Conservation (phyloP, 2,329 filamentous ascomycete species). For the Fusarium burgessii region DNA sequence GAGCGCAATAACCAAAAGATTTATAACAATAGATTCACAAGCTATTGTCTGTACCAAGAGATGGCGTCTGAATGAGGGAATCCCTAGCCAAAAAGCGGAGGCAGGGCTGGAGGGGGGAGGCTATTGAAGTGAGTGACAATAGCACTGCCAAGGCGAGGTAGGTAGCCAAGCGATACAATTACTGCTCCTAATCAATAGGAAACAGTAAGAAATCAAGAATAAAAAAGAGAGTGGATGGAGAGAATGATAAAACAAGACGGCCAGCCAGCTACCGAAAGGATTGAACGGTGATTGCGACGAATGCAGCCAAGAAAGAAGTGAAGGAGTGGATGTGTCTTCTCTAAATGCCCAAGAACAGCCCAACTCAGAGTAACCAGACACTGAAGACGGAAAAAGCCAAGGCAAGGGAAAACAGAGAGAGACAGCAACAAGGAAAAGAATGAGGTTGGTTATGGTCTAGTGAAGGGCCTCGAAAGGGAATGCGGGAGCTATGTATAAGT, state of each 20-base stretch:
- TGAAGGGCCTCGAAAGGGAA: constrained; percentile 42
- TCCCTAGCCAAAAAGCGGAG: constrained; percentile 28
- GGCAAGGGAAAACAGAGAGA: constrained; percentile 1
- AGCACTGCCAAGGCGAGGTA: constrained; percentile 37
- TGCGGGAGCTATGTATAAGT: constrained; percentile 45
- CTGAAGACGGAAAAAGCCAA: constrained; percentile 33
- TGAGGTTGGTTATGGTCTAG: constrained; percentile 24
- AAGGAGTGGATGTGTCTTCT: constrained; percentile 20
- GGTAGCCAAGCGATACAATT: constrained; percentile 27
- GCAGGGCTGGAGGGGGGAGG: constrained; percentile 27
- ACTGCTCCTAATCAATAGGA: constrained; percentile 29
- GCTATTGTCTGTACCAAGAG: constrained; percentile 32
- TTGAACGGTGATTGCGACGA: constrained; percentile 46
- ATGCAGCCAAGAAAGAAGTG: constrained; percentile 26
- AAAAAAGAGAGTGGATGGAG: constrained; percentile 13
- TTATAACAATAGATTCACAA: constrained; percentile 32
- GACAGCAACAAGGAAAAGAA: constrained; percentile 6
- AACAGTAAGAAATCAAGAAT: constrained; percentile 1
- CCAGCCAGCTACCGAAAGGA: constrained; percentile 51
- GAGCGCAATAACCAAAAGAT: constrained; percentile 1
- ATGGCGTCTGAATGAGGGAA: constrained; percentile 18
- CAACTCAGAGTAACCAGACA: constrained; percentile 39
- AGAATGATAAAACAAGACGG: constrained; percentile 27
- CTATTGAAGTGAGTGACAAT: constrained; percentile 24
- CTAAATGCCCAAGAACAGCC: constrained; percentile 7